Evolutionary conservation across 2,329 filamentous ascomycete species (phyloP), one percentile per base, ranked within the genome.

Genomic region (Ceratocystis papillata): DNA sequence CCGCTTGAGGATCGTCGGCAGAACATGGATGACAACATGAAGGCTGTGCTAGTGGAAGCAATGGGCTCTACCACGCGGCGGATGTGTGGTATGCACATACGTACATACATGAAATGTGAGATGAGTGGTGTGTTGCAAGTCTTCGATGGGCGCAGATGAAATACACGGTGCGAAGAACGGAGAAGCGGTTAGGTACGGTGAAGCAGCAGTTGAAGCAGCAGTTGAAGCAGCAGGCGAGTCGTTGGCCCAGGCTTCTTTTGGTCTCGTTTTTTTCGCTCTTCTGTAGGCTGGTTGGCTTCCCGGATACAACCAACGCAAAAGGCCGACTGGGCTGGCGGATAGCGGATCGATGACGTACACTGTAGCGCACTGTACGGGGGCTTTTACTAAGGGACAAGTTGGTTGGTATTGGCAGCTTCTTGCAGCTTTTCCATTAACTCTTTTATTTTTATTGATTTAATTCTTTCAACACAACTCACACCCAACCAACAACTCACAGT

Each of bases 291-390:
- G 17, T 4, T 59, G 48, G 48, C 20, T 25, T 7, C 25, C 5
- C 4, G 55, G 22, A 37, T 37, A 12, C 33, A 37, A 17, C 28
- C 53, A 57, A 57, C 12, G 15, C 53, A 17, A 17, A 12, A 57
- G 53, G 17, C 7, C 17, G 12, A 59, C 55, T n/a, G n/a, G 17
- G 1, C 55, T 59, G 55, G 55, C 55, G 55, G 55, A 59, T 59
- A 59, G 55, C 55, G 55, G 28, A 30, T 59, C 12, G 55, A 37
- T 59, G 55, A 59, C 28, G 55, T 59, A 59, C 55, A 59, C 55
- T 59, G 55, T 59, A 25, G 30, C 55, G 55, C 55, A 59, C 55
- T 59, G 55, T 59, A 59, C 55, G 55, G 48, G 48, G 48, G 20
- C n/a, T 10, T 53, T 53, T 28, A 20, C 20, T 15, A 17, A 48